Base-by-base conservation (phyloP, 768 basidiomycete species). In the Pisolithus sp. region DNA sequence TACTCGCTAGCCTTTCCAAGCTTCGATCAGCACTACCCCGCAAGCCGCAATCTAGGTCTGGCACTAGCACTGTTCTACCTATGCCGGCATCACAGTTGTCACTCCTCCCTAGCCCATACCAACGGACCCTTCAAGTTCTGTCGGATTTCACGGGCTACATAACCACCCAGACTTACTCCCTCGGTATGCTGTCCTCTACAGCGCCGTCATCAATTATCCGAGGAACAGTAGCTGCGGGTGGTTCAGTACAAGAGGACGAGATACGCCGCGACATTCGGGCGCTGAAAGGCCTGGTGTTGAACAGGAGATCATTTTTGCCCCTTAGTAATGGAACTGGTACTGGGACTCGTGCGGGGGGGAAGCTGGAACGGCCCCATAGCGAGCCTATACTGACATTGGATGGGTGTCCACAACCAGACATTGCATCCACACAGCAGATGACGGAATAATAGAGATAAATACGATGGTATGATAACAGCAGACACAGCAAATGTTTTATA, bases 91-190 rank as follows among this genome's bases (percentile, higher is more conserved):
- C 41, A 26, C 21, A 47, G 42, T 59, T 17, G 7, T 48, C 44
- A 15, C 56, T 48, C 24, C 42, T 66, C 23, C 74, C 67, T 41
- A 70, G 60, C 34, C 50, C 75, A 7, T 72, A 74, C 59, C 84
- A 86, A 58, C 76, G 81, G 58, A 82, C 82, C 9, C 69, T 89
- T 7, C 78, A 89, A 61, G 64, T 78, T 0, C 73, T 89, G 37
- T 76, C 83, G 2, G 83, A 87, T 58, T 77, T 91, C 54, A 90
- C 88, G 0, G 88, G 89, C 5, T 89, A 87, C 64, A 78, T 91
- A 60, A 83, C 85, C 52, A 76, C 85, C 8, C 85, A 89, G 57
- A 78, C 85, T 2, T 90, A 89, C 60, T 61, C 68, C 17, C 52
- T 68, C 3, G 56, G 50, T 24, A 34, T 55, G 13, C 7, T 36